Base-by-base conservation (phyloP, 225 moss, liverwort and hornwort species). In the Straminergon stramineum region DNA sequence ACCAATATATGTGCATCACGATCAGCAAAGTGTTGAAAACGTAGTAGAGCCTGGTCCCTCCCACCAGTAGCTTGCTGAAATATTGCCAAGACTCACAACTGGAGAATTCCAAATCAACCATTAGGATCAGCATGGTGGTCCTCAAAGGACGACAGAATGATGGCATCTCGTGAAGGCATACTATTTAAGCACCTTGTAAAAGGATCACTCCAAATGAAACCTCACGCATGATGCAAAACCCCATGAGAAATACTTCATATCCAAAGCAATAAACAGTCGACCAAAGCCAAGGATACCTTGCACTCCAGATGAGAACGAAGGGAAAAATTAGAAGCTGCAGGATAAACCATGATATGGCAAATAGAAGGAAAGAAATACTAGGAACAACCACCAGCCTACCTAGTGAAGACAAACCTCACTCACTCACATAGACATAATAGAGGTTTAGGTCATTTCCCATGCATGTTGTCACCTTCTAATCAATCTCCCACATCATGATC, bases 1-100 rank as follows among this genome's bases (percentile, higher is more conserved):
- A 94, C 98, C 98, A 98, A 84, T 98, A 98, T 41, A 95, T 73
- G 60, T 98, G 98, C 56, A 97, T 88, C 86, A 97, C 89, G 87
- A 98, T 92, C 84, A 98, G 91, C 87, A 97, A 85, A 75, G 95
- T 92, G 92, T 98, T 98, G 89, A 95, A 96, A 66, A 95, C 23
- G 91, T 96, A 97, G 81, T 97, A 97, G 28, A 91, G 27, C 45
- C 88, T 64, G 43, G 98, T 93, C 55, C 97, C 97, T 83, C 94
- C 91, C 79, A 71, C 75, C 76, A 81, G 55, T 28, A 74, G 85
- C 81, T 87, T 81, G 89, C 93, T 92, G 62, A 97, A 89, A 78
- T 96, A 67, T 77, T 88, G 76, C 31, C 94, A 90, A 55, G 95
- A 96, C 78, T 98, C 97, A 87, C 64, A 94, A 84, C 98, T 98